Evolutionary conservation across 148 eudicot genomes (phyloP).

Genomic region (Beta vulgaris): DNA sequence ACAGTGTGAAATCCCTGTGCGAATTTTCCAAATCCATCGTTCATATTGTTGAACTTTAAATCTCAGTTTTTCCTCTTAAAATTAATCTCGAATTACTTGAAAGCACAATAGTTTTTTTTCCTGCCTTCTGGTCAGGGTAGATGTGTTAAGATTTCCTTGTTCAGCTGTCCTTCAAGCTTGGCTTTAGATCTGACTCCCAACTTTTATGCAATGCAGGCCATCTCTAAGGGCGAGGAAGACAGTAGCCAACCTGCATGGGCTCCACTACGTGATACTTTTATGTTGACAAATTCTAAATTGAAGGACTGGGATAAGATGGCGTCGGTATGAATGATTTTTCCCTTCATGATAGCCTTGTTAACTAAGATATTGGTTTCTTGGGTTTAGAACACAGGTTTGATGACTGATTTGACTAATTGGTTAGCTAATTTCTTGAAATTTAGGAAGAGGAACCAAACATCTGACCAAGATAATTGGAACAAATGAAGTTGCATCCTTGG

Average conservation of each 20-base stretch:
- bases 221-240: constrained; percentile 34
- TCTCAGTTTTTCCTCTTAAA: too few species aligned
- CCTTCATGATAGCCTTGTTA: too few species aligned
- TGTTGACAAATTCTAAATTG: constrained; percentile 84
- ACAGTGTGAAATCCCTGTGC: too few species aligned
- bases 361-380: too few species aligned
- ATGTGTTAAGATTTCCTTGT: not conserved
- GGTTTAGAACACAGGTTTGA: not conserved
- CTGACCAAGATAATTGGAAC: constrained; percentile 3
- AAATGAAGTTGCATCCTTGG: not conserved
- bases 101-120: not conserved
- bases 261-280: constrained; percentile 80
- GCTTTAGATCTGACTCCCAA: constrained; percentile 3
- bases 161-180: not conserved
- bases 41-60: too few species aligned
- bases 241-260: constrained; percentile 83
- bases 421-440: constrained; percentile 1
- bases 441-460: constrained; percentile 16
- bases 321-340: too few species aligned
- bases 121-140: not conserved
- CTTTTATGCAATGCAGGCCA: constrained; percentile 37
- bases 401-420: not conserved
- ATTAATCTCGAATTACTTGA: too few species aligned
- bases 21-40: too few species aligned
- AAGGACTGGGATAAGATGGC: constrained; percentile 94